Conservation (phyloP, 2,329 filamentous ascomycete genomes). For the Sporothrix humicola region DNA sequence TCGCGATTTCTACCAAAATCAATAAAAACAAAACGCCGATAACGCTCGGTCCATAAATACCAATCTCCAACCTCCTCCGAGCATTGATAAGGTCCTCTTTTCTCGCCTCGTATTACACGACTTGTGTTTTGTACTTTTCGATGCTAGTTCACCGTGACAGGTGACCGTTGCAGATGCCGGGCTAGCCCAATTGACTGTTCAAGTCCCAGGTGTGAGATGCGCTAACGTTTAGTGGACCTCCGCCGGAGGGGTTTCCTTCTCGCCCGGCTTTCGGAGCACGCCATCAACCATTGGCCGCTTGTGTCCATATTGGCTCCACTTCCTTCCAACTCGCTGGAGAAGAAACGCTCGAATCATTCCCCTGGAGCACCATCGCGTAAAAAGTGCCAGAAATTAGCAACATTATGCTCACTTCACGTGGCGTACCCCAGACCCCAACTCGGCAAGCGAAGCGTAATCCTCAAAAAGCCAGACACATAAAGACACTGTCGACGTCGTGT, state of each 20-base stretch:
- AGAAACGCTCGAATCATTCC: no score
- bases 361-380: background rate
- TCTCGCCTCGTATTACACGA: no score
- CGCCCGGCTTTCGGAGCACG: slow-evolving; percentile 3
- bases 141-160: background rate
- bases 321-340: background rate
- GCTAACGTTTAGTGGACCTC: background rate
- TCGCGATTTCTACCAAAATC: background rate
- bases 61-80: no score
- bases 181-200: background rate
- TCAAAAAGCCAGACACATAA: background rate
- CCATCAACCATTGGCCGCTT: background rate
- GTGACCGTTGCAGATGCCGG: background rate
- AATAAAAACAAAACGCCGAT: no score
- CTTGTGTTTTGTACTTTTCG: no score
- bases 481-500: background rate
- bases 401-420: background rate
- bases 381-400: background rate
- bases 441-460: no score
- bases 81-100: no score
- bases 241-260: background rate
- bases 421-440: background rate
- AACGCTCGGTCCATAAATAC: no score
- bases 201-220: background rate
- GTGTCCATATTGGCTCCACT: background rate